A percentile compares a stretch with the other conserved stretches of the same genome.
These are phyloP conservation scores for Auxenochlorella protothecoides DNA, from an alignment of 139 green algal species.

Conservation along the genomic window DNA sequence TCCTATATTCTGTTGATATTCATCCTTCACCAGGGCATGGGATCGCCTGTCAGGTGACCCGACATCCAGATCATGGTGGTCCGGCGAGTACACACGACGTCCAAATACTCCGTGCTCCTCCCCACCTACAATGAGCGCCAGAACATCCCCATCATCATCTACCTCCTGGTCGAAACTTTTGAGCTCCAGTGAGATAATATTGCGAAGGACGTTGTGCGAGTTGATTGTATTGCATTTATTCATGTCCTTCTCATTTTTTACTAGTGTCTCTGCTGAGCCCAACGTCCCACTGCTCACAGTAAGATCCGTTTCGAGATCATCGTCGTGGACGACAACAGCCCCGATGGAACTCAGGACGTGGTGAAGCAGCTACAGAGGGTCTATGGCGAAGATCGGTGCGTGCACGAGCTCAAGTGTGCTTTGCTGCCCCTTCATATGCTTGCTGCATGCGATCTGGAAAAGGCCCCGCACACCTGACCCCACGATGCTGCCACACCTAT, in stretches of 20 bases:
- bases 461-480: not conserved
- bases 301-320: slow-evolving; percentile 73
- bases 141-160: slow-evolving; percentile 79
- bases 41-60: no score
- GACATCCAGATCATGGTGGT: not conserved
- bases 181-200: not conserved
- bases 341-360: slow-evolving; percentile 81
- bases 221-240: not conserved
- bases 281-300: slow-evolving; percentile 12
- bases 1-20: no score
- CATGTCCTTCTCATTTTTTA: no score
- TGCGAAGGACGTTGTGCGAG: not conserved
- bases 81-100: not conserved
- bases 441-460: no score
- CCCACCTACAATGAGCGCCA: slow-evolving; percentile 94
- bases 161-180: slow-evolving; percentile 72
- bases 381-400: slow-evolving; percentile 52
- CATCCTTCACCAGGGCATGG: no score
- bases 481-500: not conserved
- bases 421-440: not conserved
- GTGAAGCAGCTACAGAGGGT: slow-evolving; percentile 44
- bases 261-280: not conserved
- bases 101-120: slow-evolving; percentile 77
- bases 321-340: slow-evolving; percentile 89
- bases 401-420: not conserved